A percentile compares a stretch with the other conserved stretches of the same genome.
These are phyloP conservation scores for Cytospora piceae DNA, from an alignment of 2,329 filamentous ascomycete genomes.

Conservation along the genomic window DNA sequence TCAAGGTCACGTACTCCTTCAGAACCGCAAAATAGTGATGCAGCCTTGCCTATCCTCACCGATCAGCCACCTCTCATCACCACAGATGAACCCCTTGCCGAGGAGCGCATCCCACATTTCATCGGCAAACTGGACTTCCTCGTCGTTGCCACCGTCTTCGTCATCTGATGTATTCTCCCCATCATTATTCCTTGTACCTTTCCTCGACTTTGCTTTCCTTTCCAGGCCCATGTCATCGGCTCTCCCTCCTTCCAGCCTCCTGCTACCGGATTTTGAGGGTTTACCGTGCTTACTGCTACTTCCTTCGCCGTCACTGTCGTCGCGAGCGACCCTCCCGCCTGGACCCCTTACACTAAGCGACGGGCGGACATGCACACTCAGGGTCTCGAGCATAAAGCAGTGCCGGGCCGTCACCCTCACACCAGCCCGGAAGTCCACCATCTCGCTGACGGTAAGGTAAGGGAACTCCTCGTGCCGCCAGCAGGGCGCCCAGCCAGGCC, in stretches of 20 bases:
- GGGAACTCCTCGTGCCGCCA: slow-evolving; percentile 60
- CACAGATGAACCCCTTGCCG: slow-evolving; percentile 57
- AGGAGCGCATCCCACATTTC: slow-evolving; percentile 53
- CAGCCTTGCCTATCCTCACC: slow-evolving; percentile 58
- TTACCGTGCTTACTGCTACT: slow-evolving; percentile 32
- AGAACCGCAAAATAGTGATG: slow-evolving; percentile 59
- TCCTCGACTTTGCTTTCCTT: neutral
- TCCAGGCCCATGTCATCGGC: neutral
- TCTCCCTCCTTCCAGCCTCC: neutral
- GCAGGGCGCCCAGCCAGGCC: slow-evolving; percentile 48
- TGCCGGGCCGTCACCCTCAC: slow-evolving; percentile 32
- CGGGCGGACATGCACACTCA: slow-evolving; percentile 49
- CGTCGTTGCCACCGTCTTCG: slow-evolving; percentile 19
- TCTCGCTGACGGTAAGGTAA: slow-evolving; percentile 52
- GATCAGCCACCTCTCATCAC: slow-evolving; percentile 65
- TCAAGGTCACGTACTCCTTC: slow-evolving; percentile 24
- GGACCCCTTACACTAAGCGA: slow-evolving; percentile 41
- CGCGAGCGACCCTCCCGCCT: neutral
- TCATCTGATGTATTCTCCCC: neutral
- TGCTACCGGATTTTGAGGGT: neutral
- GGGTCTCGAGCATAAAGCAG: slow-evolving; percentile 43
- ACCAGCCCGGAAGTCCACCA: slow-evolving; percentile 49
- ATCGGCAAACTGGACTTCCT: slow-evolving; percentile 48
- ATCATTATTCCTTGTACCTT: neutral
- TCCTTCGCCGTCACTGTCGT: slow-evolving; percentile 25